Evolutionary conservation across 202 grass and related monocot species (phyloP).

Genomic region (Digitaria exilis): DNA sequence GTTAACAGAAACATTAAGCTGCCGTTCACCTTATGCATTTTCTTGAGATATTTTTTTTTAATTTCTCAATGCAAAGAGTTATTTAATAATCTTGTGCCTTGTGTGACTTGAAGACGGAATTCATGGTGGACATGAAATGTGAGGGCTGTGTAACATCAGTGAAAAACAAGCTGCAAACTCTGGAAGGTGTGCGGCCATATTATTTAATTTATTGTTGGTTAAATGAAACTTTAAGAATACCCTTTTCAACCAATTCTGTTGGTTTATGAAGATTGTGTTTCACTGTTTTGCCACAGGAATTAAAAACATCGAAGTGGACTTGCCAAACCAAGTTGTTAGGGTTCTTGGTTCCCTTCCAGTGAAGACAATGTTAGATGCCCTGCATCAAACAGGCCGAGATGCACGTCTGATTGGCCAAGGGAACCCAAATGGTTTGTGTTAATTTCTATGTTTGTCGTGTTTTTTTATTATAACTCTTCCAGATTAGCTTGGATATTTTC

Average conservation of each 20-base stretch:
- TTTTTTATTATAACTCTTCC: slow-evolving; percentile 16
- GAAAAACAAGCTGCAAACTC: slow-evolving; percentile 65
- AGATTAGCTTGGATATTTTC: not conserved
- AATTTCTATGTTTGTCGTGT: slow-evolving; percentile 4
- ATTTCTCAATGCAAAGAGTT: slow-evolving; percentile 25
- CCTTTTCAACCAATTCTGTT: slow-evolving; percentile 26
- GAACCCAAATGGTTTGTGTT: slow-evolving; percentile 77
- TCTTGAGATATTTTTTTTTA: not conserved
- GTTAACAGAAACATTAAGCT: not conserved
- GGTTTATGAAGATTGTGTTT: slow-evolving; percentile 23
- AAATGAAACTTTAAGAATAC: not conserved
- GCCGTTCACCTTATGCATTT: not conserved
- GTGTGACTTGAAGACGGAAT: slow-evolving; percentile 72
- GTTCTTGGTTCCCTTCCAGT: slow-evolving; percentile 78
- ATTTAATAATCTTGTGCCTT: slow-evolving; percentile 36
- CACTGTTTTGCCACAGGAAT: slow-evolving; percentile 70
- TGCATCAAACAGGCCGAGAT: slow-evolving; percentile 72
- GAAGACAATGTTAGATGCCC: slow-evolving; percentile 81
- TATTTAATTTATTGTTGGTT: slow-evolving; percentile 1
- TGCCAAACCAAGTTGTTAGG: slow-evolving; percentile 92
- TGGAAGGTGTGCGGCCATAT: slow-evolving; percentile 62
- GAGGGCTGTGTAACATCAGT: slow-evolving; percentile 85
- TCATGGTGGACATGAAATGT: slow-evolving; percentile 99
- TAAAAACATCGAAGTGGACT: slow-evolving; percentile 78
- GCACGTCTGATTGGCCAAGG: slow-evolving; percentile 94